phyloP scores from a whole-genome alignment of 176 grass and related monocot species.

The Chloris gayana region DNA sequence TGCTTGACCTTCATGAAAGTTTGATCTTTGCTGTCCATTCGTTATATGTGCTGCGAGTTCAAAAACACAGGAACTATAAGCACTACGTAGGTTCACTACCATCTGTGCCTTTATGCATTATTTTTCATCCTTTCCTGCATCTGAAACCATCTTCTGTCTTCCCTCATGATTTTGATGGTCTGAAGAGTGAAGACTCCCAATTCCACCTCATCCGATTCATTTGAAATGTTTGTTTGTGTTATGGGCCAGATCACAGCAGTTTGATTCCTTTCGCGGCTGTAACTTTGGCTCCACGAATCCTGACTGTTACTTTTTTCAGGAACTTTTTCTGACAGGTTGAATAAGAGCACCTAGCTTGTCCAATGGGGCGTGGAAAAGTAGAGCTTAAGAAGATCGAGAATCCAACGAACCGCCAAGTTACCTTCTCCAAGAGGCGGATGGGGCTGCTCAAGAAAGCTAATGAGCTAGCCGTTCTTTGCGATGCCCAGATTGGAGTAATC shows the following conservation, averaged over 20 bases:
- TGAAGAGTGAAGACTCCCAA: not conserved
- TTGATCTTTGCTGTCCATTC: not conserved
- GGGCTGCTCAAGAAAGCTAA: conserved; percentile 84
- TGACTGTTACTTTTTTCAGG: not conserved
- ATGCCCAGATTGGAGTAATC: conserved; percentile 74
- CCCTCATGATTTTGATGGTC: not conserved
- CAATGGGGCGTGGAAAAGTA: conserved; percentile 82
- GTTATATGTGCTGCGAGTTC: not conserved
- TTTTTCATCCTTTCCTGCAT: conserved; percentile 21
- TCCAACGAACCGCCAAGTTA: conserved; percentile 68
- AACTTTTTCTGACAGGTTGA: conserved; percentile 18
- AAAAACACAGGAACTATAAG: not conserved
- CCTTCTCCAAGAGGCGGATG: conserved; percentile 82
- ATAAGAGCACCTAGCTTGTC: conserved; percentile 15
- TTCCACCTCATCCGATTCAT: not conserved
- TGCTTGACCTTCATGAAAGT: conserved; percentile 19
- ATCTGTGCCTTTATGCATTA: not conserved
- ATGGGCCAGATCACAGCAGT: no score
- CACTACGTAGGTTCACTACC: not conserved
- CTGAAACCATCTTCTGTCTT: not conserved
- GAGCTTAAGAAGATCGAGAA: conserved; percentile 91
- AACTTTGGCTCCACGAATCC: conserved; percentile 22
- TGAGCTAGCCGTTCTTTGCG: conserved; percentile 72
- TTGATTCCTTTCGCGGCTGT: conserved; percentile 5
- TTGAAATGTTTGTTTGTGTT: conserved; percentile 25